Base-by-base conservation (phyloP, 305 asterid species). In the Andrographis paniculata region DNA sequence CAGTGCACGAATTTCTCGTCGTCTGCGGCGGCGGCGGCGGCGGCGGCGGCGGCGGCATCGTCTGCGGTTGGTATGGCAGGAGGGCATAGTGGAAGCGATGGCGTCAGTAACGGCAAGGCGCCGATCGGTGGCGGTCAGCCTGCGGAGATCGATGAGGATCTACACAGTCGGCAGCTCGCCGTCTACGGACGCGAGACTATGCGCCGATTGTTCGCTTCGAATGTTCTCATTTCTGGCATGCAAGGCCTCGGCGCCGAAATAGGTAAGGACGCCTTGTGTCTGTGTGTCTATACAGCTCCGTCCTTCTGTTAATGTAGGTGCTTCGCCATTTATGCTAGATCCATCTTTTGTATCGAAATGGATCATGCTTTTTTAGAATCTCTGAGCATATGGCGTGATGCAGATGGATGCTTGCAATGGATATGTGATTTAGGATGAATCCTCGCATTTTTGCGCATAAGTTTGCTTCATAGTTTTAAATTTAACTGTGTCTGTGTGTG, bases 241-340 rank as follows among this genome's bases (percentile, higher is more conserved):
- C 94, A 83, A 69, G 99, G 99, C n/a, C 99, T 91, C 14, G 99
- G 96, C 55, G 95, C 71, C 49, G 96, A 91, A 74, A 87, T 84
- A 46, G 96, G 99, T 91, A 75, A 27, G 48, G n/a, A 27, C 44
- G 39, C 45, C 16, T 37, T 14, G 14, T 13, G 39, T 37, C 46
- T 46, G 30, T 0, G 49, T 79, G 84, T 62, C 20, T 39, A 48
- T 21, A 11, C 54, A 21, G 33, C 16, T n/a, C 20, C 40, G 1
- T 37, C 14, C n/a, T 7, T 36, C 24, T 51, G 4, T 30, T 39
- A 7, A 17, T 13, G 17, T 13, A 15, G 47, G 21, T 21, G 22
- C 12, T 59, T 43, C 27, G 13, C n/a, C 37, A 43, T 5, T 46
- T 42, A 22, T 12, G 39, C 5, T 33, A 24, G 23, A 21, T 19